A percentile compares a stretch with the other conserved stretches of the same genome.
Conservation (phyloP, 768 basidiomycete species). For the Galerina marginata region DNA sequence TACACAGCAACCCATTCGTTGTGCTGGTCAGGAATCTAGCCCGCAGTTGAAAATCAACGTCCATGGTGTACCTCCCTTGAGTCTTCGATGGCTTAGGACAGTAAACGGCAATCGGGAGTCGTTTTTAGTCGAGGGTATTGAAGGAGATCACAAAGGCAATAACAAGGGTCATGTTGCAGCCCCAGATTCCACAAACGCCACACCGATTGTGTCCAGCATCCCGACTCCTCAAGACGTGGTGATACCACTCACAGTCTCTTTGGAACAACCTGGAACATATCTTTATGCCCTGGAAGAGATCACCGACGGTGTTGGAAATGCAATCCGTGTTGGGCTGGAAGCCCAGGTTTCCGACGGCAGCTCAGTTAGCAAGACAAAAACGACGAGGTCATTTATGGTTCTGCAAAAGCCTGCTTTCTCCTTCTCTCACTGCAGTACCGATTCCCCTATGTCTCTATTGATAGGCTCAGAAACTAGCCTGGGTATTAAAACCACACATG, state of each 20-base stretch:
- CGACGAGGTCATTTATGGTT: slow-evolving; percentile 68
- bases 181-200: slow-evolving; percentile 1
- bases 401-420: slow-evolving; percentile 73
- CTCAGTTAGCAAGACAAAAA: slow-evolving; percentile 46
- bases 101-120: slow-evolving; percentile 69
- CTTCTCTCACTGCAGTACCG: slow-evolving; percentile 78
- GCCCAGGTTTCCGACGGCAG: slow-evolving; percentile 22
- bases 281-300: slow-evolving; percentile 81
- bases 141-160: slow-evolving; percentile 51
- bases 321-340: slow-evolving; percentile 52
- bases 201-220: slow-evolving; percentile 14
- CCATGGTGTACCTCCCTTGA: slow-evolving; percentile 76
- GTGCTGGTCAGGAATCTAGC: slow-evolving; percentile 68
- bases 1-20: slow-evolving; percentile 55
- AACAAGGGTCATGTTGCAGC: slow-evolving; percentile 5
- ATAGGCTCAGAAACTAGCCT: slow-evolving; percentile 70
- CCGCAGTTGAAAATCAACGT: slow-evolving; percentile 67
- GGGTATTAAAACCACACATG: slow-evolving; percentile 54
- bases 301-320: slow-evolving; percentile 83
- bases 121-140: slow-evolving; percentile 86
- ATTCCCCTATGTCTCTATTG: slow-evolving; percentile 69
- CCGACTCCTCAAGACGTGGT: slow-evolving; percentile 59
- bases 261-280: slow-evolving; percentile 69
- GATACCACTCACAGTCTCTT: slow-evolving; percentile 70
- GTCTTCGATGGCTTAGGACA: slow-evolving; percentile 76